phyloP scores from a whole-genome alignment of 768 basidiomycete genomes.

The Amanita phalloides region DNA sequence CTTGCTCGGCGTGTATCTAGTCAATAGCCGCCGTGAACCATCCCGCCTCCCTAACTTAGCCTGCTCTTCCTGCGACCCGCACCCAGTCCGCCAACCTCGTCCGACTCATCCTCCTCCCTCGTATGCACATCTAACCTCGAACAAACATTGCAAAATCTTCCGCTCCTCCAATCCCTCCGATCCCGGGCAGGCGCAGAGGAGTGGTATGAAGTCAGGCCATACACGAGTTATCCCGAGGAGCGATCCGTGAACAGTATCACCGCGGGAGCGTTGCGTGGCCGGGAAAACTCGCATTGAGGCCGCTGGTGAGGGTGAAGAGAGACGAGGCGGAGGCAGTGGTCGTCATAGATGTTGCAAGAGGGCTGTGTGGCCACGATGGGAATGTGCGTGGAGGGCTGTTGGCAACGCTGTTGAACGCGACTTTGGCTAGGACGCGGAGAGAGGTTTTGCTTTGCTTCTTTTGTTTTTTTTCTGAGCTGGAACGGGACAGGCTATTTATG shows the following conservation, averaged over 20 bases:
- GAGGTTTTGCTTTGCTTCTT: background rate
- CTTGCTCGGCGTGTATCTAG: no score
- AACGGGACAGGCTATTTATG: conserved; percentile 57
- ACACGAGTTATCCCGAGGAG: conserved; percentile 56
- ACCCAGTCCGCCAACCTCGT: conserved; percentile 50
- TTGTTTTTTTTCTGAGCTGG: background rate
- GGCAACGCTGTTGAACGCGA: conserved; percentile 86
- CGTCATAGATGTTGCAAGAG: conserved; percentile 75
- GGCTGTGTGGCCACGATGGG: conserved; percentile 88
- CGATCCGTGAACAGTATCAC: conserved; percentile 75
- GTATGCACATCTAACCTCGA: conserved; percentile 57
- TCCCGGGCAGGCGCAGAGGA: conserved; percentile 34
- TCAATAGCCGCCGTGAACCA: no score
- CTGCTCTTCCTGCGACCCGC: conserved; percentile 71
- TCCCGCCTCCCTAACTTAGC: conserved; percentile 52
- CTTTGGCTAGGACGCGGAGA: conserved; percentile 50
- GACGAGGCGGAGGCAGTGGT: conserved; percentile 69
- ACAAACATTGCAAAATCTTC: conserved; percentile 51
- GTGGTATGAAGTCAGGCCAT: conserved; percentile 78
- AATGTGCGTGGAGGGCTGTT: conserved; percentile 90
- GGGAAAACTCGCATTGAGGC: conserved; percentile 71
- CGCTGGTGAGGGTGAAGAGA: conserved; percentile 59
- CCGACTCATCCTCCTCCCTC: conserved; percentile 45
- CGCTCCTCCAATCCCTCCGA: conserved; percentile 42
- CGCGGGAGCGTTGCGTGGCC: conserved; percentile 77